Evolutionary conservation across 2,329 filamentous ascomycete species (phyloP).

Genomic region (Fusarium azukiicola): DNA sequence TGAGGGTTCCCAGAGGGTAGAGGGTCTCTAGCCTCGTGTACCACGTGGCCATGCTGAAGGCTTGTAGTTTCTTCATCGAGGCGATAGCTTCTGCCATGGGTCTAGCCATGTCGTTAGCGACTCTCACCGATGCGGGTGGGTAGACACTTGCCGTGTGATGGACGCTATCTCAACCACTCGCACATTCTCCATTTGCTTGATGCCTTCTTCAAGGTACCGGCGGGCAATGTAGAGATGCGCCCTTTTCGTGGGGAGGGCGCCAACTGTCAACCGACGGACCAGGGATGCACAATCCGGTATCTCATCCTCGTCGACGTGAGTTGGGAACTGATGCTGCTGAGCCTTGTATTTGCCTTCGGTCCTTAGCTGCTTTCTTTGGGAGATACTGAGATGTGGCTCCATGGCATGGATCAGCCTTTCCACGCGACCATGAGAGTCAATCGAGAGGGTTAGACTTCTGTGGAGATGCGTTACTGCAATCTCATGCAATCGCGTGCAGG

Average conservation of each 20-base stretch:
- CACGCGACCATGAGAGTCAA: not conserved
- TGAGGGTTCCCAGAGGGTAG: not conserved
- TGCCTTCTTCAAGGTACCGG: not conserved
- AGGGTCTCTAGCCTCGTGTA: not conserved
- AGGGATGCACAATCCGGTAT: slow-evolving; percentile 1
- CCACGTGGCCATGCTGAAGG: not conserved
- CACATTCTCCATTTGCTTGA: not conserved
- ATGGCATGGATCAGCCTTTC: not conserved
- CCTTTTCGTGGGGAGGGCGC: not conserved
- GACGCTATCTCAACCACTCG: not conserved
- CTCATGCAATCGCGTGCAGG: not conserved
- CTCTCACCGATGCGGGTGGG: not conserved
- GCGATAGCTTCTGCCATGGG: not conserved
- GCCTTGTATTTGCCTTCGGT: not conserved
- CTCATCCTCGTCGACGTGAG: not conserved
- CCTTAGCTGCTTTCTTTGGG: not conserved
- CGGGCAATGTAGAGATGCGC: not conserved
- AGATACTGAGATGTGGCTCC: not conserved
- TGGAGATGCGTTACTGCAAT: not conserved
- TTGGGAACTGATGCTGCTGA: not conserved
- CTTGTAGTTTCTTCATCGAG: not conserved
- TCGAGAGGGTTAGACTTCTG: not conserved
- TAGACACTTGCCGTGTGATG: not conserved
- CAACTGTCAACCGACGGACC: not conserved
- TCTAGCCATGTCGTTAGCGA: not conserved